phyloP scores from a whole-genome alignment of 352 stramenopile species.

The Stramenopiles sp. region DNA sequence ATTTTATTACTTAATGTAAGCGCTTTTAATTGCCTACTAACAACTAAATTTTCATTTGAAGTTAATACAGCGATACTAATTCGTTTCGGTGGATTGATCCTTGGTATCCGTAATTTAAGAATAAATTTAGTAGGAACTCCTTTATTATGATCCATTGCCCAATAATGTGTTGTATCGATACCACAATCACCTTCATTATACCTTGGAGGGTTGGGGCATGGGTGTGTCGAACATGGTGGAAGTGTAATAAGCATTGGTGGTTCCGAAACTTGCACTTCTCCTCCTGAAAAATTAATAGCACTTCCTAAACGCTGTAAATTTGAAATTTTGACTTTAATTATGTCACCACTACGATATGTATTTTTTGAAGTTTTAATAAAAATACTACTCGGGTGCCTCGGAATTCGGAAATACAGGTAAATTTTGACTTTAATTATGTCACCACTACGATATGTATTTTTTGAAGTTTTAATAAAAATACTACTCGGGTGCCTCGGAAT shows the following conservation, averaged over 20 bases:
- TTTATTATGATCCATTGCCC: neutral
- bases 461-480: neutral
- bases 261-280: neutral
- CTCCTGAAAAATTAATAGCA: neutral
- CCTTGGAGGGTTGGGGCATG: neutral
- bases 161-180: neutral
- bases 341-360: neutral
- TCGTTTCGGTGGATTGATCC: neutral
- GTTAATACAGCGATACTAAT: neutral
- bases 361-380: neutral
- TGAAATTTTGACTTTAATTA: neutral
- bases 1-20: too few relatives aligned
- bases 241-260: too few relatives aligned
- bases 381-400: too few relatives aligned
- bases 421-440: neutral
- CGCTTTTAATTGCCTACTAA: neutral
- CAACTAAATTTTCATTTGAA: neutral
- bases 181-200: neutral
- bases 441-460: neutral
- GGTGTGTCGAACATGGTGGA: too few relatives aligned
- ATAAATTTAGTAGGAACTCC: neutral
- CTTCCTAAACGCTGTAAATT: neutral
- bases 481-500: too few relatives aligned
- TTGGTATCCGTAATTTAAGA: neutral
- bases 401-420: too few relatives aligned